Percentiles rank a stretch among this genome's conserved stretches.
These are phyloP conservation scores for Catharanthus roseus DNA, from an alignment of 257 asterid genomes.

Conservation along the genomic window DNA sequence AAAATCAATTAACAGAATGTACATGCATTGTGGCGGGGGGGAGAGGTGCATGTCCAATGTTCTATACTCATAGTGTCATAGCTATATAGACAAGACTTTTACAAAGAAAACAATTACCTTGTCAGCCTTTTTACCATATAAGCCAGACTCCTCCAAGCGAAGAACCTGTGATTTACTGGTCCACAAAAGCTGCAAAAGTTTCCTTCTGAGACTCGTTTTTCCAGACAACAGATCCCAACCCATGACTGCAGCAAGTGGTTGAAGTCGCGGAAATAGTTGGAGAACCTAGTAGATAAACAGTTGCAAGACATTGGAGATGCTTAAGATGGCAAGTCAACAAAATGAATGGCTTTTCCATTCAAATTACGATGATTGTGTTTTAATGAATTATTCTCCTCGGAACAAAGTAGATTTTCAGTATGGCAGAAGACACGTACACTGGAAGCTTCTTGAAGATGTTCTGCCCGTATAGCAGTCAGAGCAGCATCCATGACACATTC, in stretches of 20 bases:
- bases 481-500: conserved; percentile 73
- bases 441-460: conserved; percentile 81
- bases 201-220: conserved; percentile 69
- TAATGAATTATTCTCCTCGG: not conserved
- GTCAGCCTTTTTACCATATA: conserved; percentile 51
- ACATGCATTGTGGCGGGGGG: not conserved
- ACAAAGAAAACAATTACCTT: conserved; percentile 46
- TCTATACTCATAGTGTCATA: not conserved
- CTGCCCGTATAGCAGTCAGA: conserved; percentile 59
- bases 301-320: conserved; percentile 8
- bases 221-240: conserved; percentile 99
- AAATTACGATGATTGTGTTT: not conserved
- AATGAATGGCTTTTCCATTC: not conserved
- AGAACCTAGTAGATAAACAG: conserved; percentile 50
- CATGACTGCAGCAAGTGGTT: conserved; percentile 90
- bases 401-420: not conserved
- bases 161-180: conserved; percentile 87
- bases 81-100: not conserved
- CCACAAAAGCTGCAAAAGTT: conserved; percentile 85
- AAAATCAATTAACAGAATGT: too few relatives aligned
- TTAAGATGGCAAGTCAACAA: not conserved
- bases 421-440: conserved; percentile 39
- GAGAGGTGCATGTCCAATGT: not conserved
- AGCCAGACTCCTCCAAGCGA: conserved; percentile 71
- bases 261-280: conserved; percentile 80